These are phyloP conservation scores for Cichorium intybus DNA, from an alignment of 140 eudicot species.

Conservation along the genomic window DNA sequence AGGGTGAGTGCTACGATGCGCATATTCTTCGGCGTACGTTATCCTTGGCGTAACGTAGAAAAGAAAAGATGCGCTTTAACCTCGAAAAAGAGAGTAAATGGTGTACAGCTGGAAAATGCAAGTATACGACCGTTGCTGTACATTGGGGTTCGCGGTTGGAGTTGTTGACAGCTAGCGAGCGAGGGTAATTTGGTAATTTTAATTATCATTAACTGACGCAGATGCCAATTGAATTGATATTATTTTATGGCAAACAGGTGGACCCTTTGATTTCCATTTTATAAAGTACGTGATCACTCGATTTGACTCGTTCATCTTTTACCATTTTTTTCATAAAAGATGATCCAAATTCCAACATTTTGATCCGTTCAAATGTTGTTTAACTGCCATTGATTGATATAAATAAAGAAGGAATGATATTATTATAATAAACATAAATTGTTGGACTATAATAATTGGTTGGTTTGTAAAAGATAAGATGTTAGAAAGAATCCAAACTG, in stretches of 20 bases:
- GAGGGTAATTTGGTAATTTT: slow-evolving; percentile 28
- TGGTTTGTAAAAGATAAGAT: slow-evolving; percentile 18
- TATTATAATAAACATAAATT: background rate
- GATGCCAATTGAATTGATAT: slow-evolving; percentile 8
- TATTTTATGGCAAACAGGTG: slow-evolving; percentile 14
- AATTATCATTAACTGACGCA: slow-evolving; percentile 14
- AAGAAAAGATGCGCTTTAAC: slow-evolving; percentile 16
- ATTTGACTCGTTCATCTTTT: background rate
- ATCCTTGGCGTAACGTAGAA: slow-evolving; percentile 1
- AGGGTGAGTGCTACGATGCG: slow-evolving; percentile 8
- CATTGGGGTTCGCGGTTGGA: slow-evolving; percentile 36
- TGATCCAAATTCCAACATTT: background rate
- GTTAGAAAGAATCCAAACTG: slow-evolving; percentile 11
- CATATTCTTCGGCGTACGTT: slow-evolving; percentile 9
- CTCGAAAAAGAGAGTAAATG: slow-evolving; percentile 33
- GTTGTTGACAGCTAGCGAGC: slow-evolving; percentile 27
- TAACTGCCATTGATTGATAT: background rate
- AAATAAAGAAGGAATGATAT: background rate
- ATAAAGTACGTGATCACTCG: background rate
- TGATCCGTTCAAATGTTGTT: background rate
- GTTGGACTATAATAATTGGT: slow-evolving; percentile 23
- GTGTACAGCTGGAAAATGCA: slow-evolving; percentile 39
- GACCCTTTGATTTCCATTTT: slow-evolving; percentile 18
- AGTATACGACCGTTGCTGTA: slow-evolving; percentile 41
- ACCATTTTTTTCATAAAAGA: background rate